Conservation (phyloP, 768 basidiomycete species). For the Tephrocybe sp. region DNA sequence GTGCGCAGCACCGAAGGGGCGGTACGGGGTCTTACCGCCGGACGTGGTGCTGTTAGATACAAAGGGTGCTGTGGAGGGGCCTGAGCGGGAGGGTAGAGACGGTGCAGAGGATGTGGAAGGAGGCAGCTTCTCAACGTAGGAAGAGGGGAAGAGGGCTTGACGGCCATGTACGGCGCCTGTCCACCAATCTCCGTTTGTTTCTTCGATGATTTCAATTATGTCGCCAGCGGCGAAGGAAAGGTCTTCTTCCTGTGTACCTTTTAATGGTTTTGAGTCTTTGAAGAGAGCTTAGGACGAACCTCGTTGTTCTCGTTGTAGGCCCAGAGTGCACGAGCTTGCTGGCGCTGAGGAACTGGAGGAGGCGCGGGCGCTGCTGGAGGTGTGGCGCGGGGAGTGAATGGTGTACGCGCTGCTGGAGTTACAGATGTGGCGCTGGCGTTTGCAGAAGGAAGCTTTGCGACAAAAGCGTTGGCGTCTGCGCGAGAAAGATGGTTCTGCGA, state of each 20-base stretch:
- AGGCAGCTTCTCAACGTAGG: constrained; percentile 64
- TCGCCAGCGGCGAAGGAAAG: constrained; percentile 77
- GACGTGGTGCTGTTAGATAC: constrained; percentile 1
- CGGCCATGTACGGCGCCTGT: constrained; percentile 61
- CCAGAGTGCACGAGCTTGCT: constrained; percentile 61
- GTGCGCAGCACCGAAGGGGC: constrained; percentile 45
- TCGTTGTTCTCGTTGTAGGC: constrained; percentile 60
- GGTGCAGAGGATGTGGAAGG: constrained; percentile 11
- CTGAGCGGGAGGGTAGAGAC: constrained; percentile 15
- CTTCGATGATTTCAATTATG: constrained; percentile 73
- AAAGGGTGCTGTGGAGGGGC: constrained; percentile 22
- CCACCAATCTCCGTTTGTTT: constrained; percentile 91
- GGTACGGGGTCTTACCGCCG: constrained; percentile 29
- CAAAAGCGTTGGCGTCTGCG: constrained; percentile 47
- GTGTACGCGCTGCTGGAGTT: not conserved
- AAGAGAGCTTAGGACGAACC: constrained; percentile 31
- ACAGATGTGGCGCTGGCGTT: not conserved
- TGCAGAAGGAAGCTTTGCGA: constrained; percentile 49
- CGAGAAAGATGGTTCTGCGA: constrained; percentile 53
- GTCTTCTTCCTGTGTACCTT: constrained; percentile 70
- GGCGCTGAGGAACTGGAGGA: constrained; percentile 15
- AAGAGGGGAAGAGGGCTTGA: constrained; percentile 78
- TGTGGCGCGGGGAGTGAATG: not conserved
- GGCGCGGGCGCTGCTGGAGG: constrained; percentile 8
- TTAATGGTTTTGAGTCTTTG: too few species aligned